Evolutionary conservation across 371 early-diverging fungal genomes (phyloP), one percentile per base, ranked within the genome.

Genomic region (Blakeslea trispora): DNA sequence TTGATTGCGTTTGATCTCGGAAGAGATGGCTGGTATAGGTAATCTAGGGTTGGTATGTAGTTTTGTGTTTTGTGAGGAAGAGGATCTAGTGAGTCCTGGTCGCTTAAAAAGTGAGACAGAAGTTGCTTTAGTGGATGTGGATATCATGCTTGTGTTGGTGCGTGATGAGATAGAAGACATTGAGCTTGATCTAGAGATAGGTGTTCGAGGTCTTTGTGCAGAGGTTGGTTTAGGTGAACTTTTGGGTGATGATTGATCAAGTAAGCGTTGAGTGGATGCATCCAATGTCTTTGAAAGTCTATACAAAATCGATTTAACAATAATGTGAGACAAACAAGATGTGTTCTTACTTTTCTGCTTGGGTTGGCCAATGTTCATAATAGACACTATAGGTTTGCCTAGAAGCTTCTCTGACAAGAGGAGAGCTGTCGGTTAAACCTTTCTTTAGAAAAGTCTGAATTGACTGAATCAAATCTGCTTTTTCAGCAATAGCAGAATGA

Each of bases 351-450:
- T 50, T 71, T 23, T 63, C 56, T 31, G 69, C 68, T 4, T 43
- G 39, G 10, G 41, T 55, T 17, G 63, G 65, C 74, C 72, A 77
- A 34, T 64, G 50, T 40, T 43, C 44, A 39, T 32, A 50, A 51
- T 39, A 72, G 4, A 53, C 54, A 63, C 66, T 69, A 43, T 66
- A 79, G 1, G 62, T 54, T 2, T 61, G 59, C 41, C 72, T 67
- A 42, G 68, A 67, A 0, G 49, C 57, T 41, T 69, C 66, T 45
- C 76, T 40, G 9, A 74, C 74, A 6, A 50, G 31, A 11, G 76
- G 75, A 3, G 72, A 51, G 3, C 74, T 74, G 55, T 75, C 74
- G 1, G 43, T 39, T 5, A 79, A 15, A 8, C 70, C 75, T 42
- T 69, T 75, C 23, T 61, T 55, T 28, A 79, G 44, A 21, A 70